Percentiles rank a stretch among this genome's conserved stretches.
Evolutionary conservation across 495 filamentous ascomycete genomes (phyloP).

Genomic region (Thermothielavioides terrestris): DNA sequence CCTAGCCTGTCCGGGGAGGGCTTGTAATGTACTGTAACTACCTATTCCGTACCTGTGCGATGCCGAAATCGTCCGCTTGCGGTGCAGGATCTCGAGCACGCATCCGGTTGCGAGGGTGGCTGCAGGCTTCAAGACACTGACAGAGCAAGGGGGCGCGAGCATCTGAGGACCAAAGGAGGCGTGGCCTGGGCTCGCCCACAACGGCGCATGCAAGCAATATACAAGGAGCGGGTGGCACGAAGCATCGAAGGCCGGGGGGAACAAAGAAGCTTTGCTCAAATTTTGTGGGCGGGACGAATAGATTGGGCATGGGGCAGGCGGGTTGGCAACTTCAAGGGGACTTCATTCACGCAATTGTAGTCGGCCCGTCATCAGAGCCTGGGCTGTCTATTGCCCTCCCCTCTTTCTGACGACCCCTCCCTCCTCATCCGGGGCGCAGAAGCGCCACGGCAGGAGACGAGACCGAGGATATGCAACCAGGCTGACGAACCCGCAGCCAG

Average conservation of each 20-base stretch:
- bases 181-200: constrained; percentile 17
- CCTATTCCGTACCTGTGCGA: background rate
- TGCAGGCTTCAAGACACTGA: background rate
- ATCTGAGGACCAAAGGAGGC: background rate
- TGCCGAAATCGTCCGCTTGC: background rate
- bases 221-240: constrained; percentile 10
- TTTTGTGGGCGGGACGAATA: constrained; percentile 21
- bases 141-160: background rate
- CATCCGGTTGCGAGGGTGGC: background rate
- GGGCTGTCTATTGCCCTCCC: background rate
- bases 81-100: background rate
- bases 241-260: constrained; percentile 12
- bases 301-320: constrained; percentile 23
- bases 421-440: background rate
- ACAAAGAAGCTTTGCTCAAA: constrained; percentile 20
- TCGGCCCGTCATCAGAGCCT: too few relatives aligned
- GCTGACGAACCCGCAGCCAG: background rate
- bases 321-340: constrained; percentile 17
- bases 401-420: background rate
- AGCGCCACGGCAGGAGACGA: background rate
- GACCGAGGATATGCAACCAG: background rate
- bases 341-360: constrained; percentile 1
- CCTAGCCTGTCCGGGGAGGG: background rate
- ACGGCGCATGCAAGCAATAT: constrained; percentile 24
- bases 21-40: too few relatives aligned